These are phyloP conservation scores for Solanum pimpinellifolium DNA, from an alignment of 257 asterid species.

Conservation along the genomic window DNA sequence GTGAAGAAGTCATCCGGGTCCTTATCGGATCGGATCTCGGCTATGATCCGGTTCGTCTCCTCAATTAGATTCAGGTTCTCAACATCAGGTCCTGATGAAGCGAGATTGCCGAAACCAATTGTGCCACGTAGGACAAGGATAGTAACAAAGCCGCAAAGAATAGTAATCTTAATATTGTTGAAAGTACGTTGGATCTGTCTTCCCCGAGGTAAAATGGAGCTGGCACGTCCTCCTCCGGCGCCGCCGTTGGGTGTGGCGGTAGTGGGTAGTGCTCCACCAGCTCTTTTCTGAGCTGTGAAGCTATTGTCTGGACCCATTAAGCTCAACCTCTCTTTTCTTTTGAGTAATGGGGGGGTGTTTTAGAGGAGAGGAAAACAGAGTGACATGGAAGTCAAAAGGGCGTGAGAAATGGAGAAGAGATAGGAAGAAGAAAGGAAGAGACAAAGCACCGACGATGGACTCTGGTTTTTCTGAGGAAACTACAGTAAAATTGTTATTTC, in stretches of 20 bases:
- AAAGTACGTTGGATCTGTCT: constrained; percentile 65
- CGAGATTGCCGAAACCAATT: constrained; percentile 62
- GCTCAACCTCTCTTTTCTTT: background rate
- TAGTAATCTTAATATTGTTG: constrained; percentile 68
- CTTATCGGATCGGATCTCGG: constrained; percentile 63
- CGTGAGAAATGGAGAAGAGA: constrained; percentile 9
- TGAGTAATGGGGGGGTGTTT: background rate
- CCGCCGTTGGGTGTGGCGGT: constrained; percentile 24
- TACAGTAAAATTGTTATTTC: background rate
- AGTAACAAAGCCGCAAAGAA: constrained; percentile 80
- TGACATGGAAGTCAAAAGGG: background rate
- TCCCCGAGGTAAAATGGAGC: constrained; percentile 46
- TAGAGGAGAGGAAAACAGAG: background rate
- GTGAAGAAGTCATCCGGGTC: constrained; percentile 36
- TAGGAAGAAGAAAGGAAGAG: constrained; percentile 14
- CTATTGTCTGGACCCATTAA: constrained; percentile 53
- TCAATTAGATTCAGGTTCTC: constrained; percentile 49
- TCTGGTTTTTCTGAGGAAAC: background rate
- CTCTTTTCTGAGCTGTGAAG: constrained; percentile 59
- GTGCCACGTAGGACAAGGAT: constrained; percentile 86
- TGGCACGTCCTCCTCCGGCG: constrained; percentile 12
- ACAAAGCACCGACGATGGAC: background rate
- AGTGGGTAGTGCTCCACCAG: constrained; percentile 37
- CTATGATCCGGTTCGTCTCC: constrained; percentile 63
- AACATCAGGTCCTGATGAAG: constrained; percentile 50